Base-by-base conservation (phyloP, 2,329 filamentous ascomycete genomes). In the Knufia fluminis region DNA sequence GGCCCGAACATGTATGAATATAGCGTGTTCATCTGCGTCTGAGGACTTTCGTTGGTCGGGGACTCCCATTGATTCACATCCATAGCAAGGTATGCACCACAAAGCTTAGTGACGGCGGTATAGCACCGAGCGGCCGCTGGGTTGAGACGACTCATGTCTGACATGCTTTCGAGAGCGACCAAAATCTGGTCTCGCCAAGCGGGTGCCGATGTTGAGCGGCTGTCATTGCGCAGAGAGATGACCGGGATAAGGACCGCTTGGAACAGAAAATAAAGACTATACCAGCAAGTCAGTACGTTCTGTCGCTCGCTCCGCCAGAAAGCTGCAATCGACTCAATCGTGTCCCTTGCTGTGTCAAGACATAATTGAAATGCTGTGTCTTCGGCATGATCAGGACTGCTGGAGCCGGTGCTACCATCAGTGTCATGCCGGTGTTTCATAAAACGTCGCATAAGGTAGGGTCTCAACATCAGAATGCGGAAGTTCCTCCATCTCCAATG, bases 251-350 rank as follows among this genome's bases (percentile, higher is more conserved):
- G 54, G 19, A 64, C 67, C 12, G 69, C 69, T 59, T 71, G 69
- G 59, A 71, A 71, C 33, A 71, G 63, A 54, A 71, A 71, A 56
- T 71, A 70, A 61, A 71, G 60, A 59, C 68, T 67, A 52, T 71
- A 71, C 68, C 68, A 71, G 40, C 64, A 66, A 14, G 65, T 65
- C 28, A 71, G 54, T 48, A 67, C 62, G 2, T 67, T 68, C 49
- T 65, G 66, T 41, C 65, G 59, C 40, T 66, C 61, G 22, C 62
- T 64, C 33, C 62, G 60, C 60, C 69, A 65, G 46, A 64, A 71
- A 24, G 68, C 64, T 1, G 63, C 63, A 42, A 71, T 70, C 2
- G 65, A 66, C 2, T 61, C 57, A 28, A 71, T 69, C 2, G 66
- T 69, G 24, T 67, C 52, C 3, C 64, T 60, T 1, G 68, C 66